phyloP scores from a whole-genome alignment of 768 basidiomycete genomes.

The Leucosporidium scottii region DNA sequence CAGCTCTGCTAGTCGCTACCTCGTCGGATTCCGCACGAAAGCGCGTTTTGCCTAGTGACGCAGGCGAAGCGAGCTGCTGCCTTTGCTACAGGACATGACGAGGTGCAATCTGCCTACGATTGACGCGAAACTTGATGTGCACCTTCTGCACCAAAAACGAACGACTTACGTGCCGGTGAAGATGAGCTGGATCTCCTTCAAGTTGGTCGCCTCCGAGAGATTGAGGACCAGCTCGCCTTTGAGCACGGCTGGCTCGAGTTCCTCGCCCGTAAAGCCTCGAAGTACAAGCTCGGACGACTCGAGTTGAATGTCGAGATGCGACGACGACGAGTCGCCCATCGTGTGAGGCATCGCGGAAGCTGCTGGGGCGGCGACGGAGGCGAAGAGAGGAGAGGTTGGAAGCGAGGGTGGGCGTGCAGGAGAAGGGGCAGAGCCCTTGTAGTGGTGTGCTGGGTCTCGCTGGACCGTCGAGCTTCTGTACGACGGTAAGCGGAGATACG shows the following conservation, averaged over 20 bases:
- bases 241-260: constrained; percentile 73
- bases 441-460: background rate
- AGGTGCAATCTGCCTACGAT: background rate
- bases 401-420: too few species aligned
- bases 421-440: background rate
- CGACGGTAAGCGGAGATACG: too few species aligned
- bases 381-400: background rate
- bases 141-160: too few species aligned
- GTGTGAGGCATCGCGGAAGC: background rate
- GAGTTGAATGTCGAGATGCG: constrained; percentile 63
- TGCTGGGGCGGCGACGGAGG: background rate
- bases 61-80: background rate
- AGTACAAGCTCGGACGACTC: constrained; percentile 63
- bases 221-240: constrained; percentile 73
- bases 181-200: constrained; percentile 50
- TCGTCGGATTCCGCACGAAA: too few species aligned
- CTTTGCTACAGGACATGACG: background rate
- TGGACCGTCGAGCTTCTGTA: background rate
- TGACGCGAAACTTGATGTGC: too few species aligned
- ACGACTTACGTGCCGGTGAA: constrained; percentile 62
- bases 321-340: constrained; percentile 10
- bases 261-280: constrained; percentile 54
- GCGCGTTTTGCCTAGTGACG: too few species aligned
- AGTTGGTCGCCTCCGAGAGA: constrained; percentile 71
- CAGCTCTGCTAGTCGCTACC: background rate